These are phyloP conservation scores for Rhynchospora tenuis DNA, from an alignment of 176 grass and related monocot genomes.

Conservation along the genomic window DNA sequence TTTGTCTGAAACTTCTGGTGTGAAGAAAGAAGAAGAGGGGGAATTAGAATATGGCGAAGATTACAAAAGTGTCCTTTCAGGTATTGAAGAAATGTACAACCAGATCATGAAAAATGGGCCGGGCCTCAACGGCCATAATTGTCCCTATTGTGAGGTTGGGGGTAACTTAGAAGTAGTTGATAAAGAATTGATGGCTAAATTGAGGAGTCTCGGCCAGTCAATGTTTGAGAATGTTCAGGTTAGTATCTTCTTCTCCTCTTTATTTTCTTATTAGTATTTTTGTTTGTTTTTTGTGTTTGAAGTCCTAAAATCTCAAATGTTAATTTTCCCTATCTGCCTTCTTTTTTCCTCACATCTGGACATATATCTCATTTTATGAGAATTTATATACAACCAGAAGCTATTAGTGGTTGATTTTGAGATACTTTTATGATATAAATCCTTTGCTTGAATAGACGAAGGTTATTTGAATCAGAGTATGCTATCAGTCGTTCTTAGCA, in stretches of 20 bases:
- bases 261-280: background rate
- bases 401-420: background rate
- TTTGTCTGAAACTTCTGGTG: background rate
- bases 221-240: slow-evolving; percentile 97
- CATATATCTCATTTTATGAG: background rate
- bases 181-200: slow-evolving; percentile 44
- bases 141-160: background rate
- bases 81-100: slow-evolving; percentile 22
- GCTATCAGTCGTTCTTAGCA: background rate
- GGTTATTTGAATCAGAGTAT: background rate
- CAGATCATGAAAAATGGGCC: slow-evolving; percentile 26
- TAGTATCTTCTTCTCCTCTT: background rate
- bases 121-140: slow-evolving; percentile 8
- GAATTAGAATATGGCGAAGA: slow-evolving; percentile 29
- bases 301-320: background rate
- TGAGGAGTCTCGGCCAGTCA: slow-evolving; percentile 67
- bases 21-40: slow-evolving; percentile 13
- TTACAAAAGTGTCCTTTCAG: slow-evolving; percentile 16
- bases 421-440: background rate
- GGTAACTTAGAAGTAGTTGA: slow-evolving; percentile 33
- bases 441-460: background rate
- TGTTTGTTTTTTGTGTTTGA: background rate
- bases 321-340: background rate
- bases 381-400: background rate
- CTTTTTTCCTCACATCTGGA: background rate